Base-by-base conservation (phyloP, 306 rosid genomes). In the Ormosia semicastrata region DNA sequence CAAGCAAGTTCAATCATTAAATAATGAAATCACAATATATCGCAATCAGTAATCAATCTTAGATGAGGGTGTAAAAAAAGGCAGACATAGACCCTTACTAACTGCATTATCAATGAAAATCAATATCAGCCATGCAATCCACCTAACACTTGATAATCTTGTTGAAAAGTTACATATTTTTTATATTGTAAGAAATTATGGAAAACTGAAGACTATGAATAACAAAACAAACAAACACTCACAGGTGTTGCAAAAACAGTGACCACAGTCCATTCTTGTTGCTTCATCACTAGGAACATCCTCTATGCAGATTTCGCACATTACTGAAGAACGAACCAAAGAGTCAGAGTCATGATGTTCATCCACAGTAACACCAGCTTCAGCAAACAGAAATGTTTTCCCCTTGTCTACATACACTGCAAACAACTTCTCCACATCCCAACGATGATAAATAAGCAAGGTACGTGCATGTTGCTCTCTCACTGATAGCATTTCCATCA, bases 251-350 rank as follows among this genome's bases (percentile, higher is more conserved):
- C 98, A 95, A 86, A 87, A 95, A 88, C 94, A 86, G 88, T 95
- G 99, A 69, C 97, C 94, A 64, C 99, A 96, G 65, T 92, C 98
- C 97, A 92, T 90, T 82, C 87, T 91, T 40, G 99, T 92, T 41
- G 92, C 69, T 72, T 92, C 91, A 43, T 63, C 52, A 57, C 90
- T 54, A 49, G 95, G 86, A 60, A 93, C 82, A 50, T 91, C 96
- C 39, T 93, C 99, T 11, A 92, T 87, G 85, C 99, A 95, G 84
- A 93, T 88, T 78, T 80, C 92, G 13, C 99, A 95, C 85, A 70
- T 82, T 34, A 87, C 63, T 11, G 82, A 71, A 52, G 93, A 74
- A 73, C 73, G 54, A 67, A 39, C 74, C 5, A 71, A 73, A 9
- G 86, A 64, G 30, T 63, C 86, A 59, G 73, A 76, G 39, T 78